These are phyloP conservation scores for Dactylellina haptotyla DNA, from an alignment of 2,329 filamentous ascomycete genomes.

Conservation along the genomic window DNA sequence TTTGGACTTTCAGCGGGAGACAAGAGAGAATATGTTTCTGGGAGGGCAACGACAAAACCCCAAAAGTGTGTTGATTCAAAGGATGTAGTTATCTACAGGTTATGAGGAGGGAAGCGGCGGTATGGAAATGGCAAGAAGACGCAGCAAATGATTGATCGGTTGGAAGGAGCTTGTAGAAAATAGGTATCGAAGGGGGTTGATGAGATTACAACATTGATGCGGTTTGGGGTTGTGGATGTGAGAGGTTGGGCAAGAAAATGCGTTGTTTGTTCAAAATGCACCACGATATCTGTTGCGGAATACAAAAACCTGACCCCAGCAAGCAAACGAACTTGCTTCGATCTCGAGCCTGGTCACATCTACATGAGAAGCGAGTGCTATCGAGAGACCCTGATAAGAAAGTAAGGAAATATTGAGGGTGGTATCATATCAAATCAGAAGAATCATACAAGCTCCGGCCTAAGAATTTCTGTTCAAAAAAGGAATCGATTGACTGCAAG, in stretches of 20 bases:
- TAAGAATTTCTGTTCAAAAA: not conserved
- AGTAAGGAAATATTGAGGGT: not conserved
- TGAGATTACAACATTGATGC: too few species aligned
- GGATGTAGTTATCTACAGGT: constrained; percentile 7
- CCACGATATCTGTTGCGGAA: not conserved
- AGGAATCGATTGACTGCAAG: constrained; percentile 39
- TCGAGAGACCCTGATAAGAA: not conserved
- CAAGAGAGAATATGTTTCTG: not conserved
- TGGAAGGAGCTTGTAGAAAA: not conserved
- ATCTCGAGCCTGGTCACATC: not conserved
- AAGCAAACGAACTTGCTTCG: not conserved
- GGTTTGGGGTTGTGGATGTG: not conserved
- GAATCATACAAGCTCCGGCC: constrained; percentile 9
- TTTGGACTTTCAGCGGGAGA: not conserved
- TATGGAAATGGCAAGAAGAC: not conserved
- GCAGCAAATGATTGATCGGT: not conserved
- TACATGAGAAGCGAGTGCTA: not conserved
- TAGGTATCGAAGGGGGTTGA: not conserved
- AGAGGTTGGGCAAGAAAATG: constrained; percentile 2
- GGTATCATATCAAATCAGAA: too few species aligned
- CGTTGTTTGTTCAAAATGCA: constrained; percentile 18
- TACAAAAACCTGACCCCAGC: not conserved
- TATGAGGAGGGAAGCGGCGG: not conserved
- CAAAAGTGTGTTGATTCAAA: not conserved
- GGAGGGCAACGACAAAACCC: not conserved